phyloP scores from a whole-genome alignment of 768 basidiomycete genomes.

The Clitopilus hobsonii region DNA sequence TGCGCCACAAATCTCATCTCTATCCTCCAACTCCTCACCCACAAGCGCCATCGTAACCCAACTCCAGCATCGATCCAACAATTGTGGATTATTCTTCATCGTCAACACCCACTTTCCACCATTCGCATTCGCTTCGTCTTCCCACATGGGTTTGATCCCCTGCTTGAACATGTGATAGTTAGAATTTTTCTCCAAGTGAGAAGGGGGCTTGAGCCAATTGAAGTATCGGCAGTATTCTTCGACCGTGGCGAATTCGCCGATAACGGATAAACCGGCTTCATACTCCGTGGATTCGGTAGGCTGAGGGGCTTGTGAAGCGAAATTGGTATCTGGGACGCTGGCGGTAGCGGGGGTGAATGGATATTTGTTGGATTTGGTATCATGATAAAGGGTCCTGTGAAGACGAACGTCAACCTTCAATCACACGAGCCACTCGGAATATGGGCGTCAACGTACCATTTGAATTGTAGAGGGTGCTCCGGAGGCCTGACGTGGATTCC shows the following conservation, averaged over 20 bases:
- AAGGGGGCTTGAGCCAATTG: conserved; percentile 92
- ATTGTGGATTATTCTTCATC: conserved; percentile 76
- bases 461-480: conserved; percentile 81
- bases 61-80: conserved; percentile 86
- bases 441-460: conserved; percentile 55
- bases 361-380: conserved; percentile 66
- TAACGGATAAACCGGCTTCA: conserved; percentile 80
- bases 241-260: conserved; percentile 89
- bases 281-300: conserved; percentile 65
- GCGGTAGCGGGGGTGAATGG: conserved; percentile 48
- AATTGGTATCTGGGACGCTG: conserved; percentile 21
- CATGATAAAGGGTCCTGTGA: conserved; percentile 84
- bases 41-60: conserved; percentile 91
- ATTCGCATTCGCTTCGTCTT: conserved; percentile 85
- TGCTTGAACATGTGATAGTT: conserved; percentile 96
- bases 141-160: conserved; percentile 97
- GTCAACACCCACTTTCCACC: conserved; percentile 96
- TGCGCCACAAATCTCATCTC: conserved; percentile 75
- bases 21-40: conserved; percentile 74
- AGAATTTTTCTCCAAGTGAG: conserved; percentile 80
- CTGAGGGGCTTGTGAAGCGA: conserved; percentile 27
- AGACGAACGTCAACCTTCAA: not conserved
- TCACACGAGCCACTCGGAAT: conserved; percentile 1
- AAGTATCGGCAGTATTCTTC: conserved; percentile 89
- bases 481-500: conserved; percentile 65